phyloP scores from a whole-genome alignment of 768 basidiomycete species.

The Kwoniella botswanensis region DNA sequence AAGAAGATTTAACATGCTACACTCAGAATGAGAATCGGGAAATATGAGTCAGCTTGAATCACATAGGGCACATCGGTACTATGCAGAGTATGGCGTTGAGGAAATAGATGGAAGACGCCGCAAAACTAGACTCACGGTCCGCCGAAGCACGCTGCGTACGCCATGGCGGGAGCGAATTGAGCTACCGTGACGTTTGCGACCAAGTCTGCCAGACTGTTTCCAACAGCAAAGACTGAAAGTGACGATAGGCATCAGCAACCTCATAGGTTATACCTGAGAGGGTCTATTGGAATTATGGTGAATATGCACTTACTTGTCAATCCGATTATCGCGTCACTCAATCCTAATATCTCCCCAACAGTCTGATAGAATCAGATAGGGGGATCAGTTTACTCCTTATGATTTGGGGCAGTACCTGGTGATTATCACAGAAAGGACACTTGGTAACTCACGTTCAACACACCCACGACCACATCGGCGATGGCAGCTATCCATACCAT shows the following conservation, averaged over 20 bases:
- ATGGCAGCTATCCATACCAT: conserved; percentile 99
- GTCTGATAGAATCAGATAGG: conserved; percentile 64
- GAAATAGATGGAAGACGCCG: conserved; percentile 27
- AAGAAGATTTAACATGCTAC: conserved; percentile 59
- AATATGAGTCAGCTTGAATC: too few species aligned
- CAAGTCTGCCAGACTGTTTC: conserved; percentile 93
- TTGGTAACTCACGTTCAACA: conserved; percentile 72
- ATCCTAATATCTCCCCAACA: conserved; percentile 88
- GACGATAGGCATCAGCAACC: background rate
- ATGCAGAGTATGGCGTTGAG: background rate
- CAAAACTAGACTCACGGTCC: conserved; percentile 40
- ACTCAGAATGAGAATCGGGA: background rate
- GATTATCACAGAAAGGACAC: background rate
- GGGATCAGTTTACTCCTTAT: background rate
- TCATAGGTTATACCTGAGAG: too few species aligned
- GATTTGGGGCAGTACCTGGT: too few species aligned
- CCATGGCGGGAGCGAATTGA: conserved; percentile 60
- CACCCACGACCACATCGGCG: conserved; percentile 90
- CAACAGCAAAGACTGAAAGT: conserved; percentile 77
- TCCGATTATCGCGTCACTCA: conserved; percentile 96
- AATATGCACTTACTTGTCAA: conserved; percentile 66
- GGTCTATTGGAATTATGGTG: too few species aligned
- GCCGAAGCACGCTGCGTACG: conserved; percentile 57
- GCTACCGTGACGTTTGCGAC: conserved; percentile 97
- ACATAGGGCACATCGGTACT: background rate